Evolutionary conservation across 495 filamentous ascomycete genomes (phyloP), one percentile per base, ranked within the genome.

Genomic region (Penicillium soppii): DNA sequence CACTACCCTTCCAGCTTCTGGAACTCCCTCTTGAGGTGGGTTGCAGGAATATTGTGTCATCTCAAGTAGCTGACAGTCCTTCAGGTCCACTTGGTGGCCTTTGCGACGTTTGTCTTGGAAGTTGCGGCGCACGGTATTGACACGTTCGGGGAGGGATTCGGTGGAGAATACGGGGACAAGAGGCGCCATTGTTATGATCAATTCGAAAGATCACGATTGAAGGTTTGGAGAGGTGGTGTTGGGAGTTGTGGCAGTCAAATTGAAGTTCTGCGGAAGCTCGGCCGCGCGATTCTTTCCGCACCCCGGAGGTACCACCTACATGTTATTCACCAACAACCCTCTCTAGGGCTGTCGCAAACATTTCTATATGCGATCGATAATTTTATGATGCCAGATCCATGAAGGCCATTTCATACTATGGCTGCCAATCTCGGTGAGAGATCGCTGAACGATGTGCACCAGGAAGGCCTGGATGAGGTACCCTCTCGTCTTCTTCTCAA

Each of bases 31-130:
- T 47, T 89, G 73, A 4, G 73, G 72, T 30, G 74, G 73, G 55
- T 84, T 73, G 66, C 91, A 95, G 3, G 83, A 81, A 69, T 94
- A 95, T 70, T 96, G 91, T 53, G 89, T 67, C 76, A 96, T 76
- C 68, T 89, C 84, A 46, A 88, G 65, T 25, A 95, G 74, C 62
- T 86, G 78, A 71, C 91, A 95, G 38, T 82, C 71, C 42, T 79
- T 71, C 13, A 95, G 70, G 41, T 89, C 76, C 55, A 87, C 50
- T 6, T 62, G 41, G 16, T 59, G 57, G 43, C 72, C 71, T 59
- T 74, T 74, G 57, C 73, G 72, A 25, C 66, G 71, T 51, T 72
- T 73, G 35, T 72, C 67, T 50, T 70, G 57, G 58, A 75, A 75
- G 57, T 74, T 74, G 57, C 61, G 67, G 32, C 47, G 56, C 12